These are phyloP conservation scores for Lithocarpus polystachyus DNA, from an alignment of 306 rosid species.

Conservation along the genomic window DNA sequence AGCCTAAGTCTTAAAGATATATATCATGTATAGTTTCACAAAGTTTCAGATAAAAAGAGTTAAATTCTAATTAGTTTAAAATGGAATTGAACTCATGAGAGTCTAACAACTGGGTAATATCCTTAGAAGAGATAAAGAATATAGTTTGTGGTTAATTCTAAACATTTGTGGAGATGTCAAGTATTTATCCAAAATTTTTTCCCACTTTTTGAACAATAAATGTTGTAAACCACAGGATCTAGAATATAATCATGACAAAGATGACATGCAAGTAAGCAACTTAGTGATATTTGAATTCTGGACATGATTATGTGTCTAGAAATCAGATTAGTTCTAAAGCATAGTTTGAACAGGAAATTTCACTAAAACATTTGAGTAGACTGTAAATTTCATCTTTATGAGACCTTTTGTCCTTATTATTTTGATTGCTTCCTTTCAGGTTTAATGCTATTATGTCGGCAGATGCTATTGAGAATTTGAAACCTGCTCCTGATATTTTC, in stretches of 20 bases:
- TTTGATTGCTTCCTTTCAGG: conserved; percentile 51
- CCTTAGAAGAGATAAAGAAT: neutral
- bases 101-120: neutral
- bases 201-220: neutral
- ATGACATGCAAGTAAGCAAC: neutral
- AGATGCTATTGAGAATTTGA: conserved; percentile 95
- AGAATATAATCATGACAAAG: neutral
- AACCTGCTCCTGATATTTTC: conserved; percentile 96
- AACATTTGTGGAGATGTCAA: neutral
- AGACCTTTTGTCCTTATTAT: conserved; percentile 6
- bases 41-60: neutral
- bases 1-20: neutral
- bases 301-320: neutral
- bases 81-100: neutral
- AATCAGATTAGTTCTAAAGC: neutral
- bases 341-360: neutral
- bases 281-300: neutral
- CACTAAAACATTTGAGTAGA: neutral
- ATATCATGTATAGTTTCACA: neutral
- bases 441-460: conserved; percentile 90
- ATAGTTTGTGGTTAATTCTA: neutral
- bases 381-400: neutral
- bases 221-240: neutral
- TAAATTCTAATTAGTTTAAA: neutral
- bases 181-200: neutral